Base-by-base conservation (phyloP, 2,329 filamentous ascomycete species). In the Ophiostoma perfectum region DNA sequence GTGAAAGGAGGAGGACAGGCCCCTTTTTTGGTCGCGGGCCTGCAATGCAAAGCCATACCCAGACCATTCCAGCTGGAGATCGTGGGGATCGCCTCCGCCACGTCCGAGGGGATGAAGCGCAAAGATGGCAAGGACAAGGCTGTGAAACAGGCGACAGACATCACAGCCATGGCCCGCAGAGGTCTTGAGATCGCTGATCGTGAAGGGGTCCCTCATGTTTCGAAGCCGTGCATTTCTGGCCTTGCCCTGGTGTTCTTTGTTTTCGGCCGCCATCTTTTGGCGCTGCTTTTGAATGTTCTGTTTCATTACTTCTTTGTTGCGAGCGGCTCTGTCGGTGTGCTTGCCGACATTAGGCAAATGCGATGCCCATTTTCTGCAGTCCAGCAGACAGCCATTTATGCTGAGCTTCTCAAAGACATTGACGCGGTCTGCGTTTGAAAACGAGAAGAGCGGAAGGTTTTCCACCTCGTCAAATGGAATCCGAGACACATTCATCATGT, bases 241-340 rank as follows among this genome's bases (percentile, higher is more conserved):
- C 27, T 14, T 55, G 49, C 49, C 14, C 5, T 27, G 18, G 7
- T 27, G 2, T 44, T 44, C 42, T 12, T 8, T 44, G 11, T 55
- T 55, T 9, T 55, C 18, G 49, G 49, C 49, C n/a, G n/a, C 49
- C 49, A 55, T 55, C 49, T 55, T 27, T 55, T 55, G n/a, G 49
- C 49, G 49, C n/a, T 55, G 49, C 49, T 27, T 27, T 27, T 55
- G 49, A 9, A 55, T 9, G n/a, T 27, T 55, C 49, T 55, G 8
- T 8, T 55, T 55, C 5, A 55, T 55, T 14, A 8, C 49, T 2
- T 27, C 49, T 55, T 27, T 55, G 11, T 27, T 55, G 49, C 5
- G n/a, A 4, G 49, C 49, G 49, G n/a, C 49, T 27, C 14, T 14
- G 8, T 27, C 11, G 49, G 49, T 3, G 7, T 27, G 8, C 11